Percentiles rank a stretch among this genome's conserved stretches.
These are phyloP conservation scores for Neurospora sp. DNA, from an alignment of 495 filamentous ascomycete genomes.

Conservation along the genomic window DNA sequence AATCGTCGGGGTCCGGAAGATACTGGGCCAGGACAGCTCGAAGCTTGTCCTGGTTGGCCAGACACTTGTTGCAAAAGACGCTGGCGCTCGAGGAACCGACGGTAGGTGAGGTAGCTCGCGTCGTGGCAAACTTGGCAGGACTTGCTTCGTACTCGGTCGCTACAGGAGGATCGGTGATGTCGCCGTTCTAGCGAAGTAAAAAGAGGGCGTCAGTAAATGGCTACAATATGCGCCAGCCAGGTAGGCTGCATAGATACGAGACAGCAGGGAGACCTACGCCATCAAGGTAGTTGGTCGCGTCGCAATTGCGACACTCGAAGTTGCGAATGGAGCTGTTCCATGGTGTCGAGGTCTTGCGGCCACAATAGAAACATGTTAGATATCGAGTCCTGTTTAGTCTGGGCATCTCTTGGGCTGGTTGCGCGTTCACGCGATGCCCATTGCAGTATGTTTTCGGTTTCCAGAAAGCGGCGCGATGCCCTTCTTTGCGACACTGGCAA, in stretches of 20 bases:
- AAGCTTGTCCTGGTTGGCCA: conserved; percentile 74
- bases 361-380: conserved; percentile 71
- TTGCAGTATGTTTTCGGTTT: background rate
- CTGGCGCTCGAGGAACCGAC: conserved; percentile 18
- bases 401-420: conserved; percentile 12
- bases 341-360: conserved; percentile 45
- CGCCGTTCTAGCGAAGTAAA: conserved; percentile 48
- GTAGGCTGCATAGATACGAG: background rate
- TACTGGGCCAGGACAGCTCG: conserved; percentile 53
- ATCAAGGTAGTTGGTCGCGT: conserved; percentile 76
- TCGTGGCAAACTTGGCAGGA: conserved; percentile 28
- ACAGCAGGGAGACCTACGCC: conserved; percentile 29
- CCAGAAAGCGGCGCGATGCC: background rate
- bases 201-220: background rate
- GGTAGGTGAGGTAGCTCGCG: conserved; percentile 19
- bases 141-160: conserved; percentile 28
- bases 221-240: background rate
- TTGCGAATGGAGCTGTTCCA: conserved; percentile 41
- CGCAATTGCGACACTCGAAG: conserved; percentile 65
- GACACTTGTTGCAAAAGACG: conserved; percentile 67
- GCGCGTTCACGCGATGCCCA: conserved; percentile 8
- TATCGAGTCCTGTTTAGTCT: conserved; percentile 19
- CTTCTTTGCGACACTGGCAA: background rate
- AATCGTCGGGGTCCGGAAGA: conserved; percentile 59
- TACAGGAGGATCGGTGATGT: conserved; percentile 79